phyloP scores from a whole-genome alignment of 192 early-diverging fungal species.

The Coemansia sp. region DNA sequence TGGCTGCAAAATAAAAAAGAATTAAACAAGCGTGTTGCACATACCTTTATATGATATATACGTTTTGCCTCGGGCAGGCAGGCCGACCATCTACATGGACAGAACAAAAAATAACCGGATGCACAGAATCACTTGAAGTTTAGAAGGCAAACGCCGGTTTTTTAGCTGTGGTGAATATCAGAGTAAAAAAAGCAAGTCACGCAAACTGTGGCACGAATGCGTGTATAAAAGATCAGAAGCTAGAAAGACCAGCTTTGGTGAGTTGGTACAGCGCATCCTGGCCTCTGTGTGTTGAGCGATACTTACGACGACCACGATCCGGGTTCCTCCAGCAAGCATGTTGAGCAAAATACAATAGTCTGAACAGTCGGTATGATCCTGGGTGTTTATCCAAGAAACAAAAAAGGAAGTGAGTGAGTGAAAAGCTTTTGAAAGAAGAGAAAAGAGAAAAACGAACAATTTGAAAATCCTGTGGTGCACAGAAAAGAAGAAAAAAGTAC shows the following conservation, averaged over 20 bases:
- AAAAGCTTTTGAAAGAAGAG: no score
- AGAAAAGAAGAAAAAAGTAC: no score
- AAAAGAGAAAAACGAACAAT: no score
- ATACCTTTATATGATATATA: constrained; percentile 90
- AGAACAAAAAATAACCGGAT: background rate
- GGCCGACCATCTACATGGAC: constrained; percentile 75
- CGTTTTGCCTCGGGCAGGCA: constrained; percentile 95
- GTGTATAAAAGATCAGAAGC: background rate
- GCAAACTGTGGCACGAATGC: background rate
- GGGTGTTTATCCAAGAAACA: background rate
- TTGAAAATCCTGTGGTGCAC: no score
- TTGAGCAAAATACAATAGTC: background rate
- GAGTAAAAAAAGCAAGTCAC: constrained; percentile 3
- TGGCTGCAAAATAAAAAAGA: background rate
- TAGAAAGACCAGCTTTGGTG: background rate
- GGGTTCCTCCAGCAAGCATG: constrained; percentile 54
- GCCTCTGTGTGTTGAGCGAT: background rate
- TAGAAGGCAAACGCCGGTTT: background rate
- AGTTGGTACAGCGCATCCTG: background rate
- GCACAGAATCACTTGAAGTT: background rate
- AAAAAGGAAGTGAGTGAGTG: background rate
- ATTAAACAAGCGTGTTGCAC: background rate
- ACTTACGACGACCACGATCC: constrained; percentile 57
- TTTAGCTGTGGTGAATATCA: background rate
- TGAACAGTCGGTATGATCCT: background rate